phyloP scores from a whole-genome alignment of 129 eudicot genomes.

The Logfia minima region DNA sequence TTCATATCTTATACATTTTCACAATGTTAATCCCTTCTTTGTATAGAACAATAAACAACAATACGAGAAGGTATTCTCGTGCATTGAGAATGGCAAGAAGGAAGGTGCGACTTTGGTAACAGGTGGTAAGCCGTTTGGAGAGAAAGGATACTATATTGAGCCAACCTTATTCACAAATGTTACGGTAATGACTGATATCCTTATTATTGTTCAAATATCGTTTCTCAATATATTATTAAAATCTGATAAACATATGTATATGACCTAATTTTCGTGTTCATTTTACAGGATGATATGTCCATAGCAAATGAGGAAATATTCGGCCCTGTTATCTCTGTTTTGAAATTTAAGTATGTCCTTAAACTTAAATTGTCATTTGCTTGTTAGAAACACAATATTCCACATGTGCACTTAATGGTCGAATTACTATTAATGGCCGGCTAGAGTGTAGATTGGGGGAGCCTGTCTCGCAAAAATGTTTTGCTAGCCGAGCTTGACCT shows the following conservation, averaged over 20 bases:
- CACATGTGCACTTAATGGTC: too few relatives aligned
- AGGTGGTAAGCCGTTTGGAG: slow-evolving; percentile 59
- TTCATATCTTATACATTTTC: neutral
- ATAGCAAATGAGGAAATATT: slow-evolving; percentile 76
- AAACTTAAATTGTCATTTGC: neutral
- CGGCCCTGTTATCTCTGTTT: slow-evolving; percentile 65
- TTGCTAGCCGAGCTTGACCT: neutral
- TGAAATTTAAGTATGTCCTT: slow-evolving; percentile 66
- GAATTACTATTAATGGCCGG: too few relatives aligned
- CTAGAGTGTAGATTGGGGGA: neutral
- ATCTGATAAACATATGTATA: neutral
- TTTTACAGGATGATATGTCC: slow-evolving; percentile 61
- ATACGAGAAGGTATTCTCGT: slow-evolving; percentile 54
- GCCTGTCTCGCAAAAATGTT: neutral
- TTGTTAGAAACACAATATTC: too few relatives aligned
- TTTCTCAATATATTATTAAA: neutral
- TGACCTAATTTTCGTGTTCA: neutral
- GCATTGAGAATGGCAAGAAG: slow-evolving; percentile 57
- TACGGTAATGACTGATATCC: slow-evolving; percentile 29
- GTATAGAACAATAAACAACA: slow-evolving; percentile 56
- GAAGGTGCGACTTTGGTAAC: slow-evolving; percentile 71
- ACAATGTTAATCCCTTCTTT: neutral
- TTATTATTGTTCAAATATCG: neutral
- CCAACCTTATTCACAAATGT: slow-evolving; percentile 70
- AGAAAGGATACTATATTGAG: slow-evolving; percentile 59